A percentile compares a stretch with the other conserved stretches of the same genome.
phyloP scores from a whole-genome alignment of 768 basidiomycete species.

The Mycena latifolia region DNA sequence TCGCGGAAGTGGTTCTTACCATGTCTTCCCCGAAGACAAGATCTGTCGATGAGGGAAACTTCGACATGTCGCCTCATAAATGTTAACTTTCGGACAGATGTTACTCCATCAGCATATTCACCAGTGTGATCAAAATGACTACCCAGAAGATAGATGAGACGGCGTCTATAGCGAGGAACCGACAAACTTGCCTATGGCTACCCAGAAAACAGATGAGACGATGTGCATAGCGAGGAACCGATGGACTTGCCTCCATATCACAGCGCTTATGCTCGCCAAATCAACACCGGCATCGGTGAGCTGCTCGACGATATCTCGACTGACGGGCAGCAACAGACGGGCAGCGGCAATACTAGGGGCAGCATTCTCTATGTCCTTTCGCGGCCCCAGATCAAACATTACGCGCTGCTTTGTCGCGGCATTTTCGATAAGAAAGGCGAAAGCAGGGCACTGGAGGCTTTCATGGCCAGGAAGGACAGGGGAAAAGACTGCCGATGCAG shows the following conservation, averaged over 20 bases:
- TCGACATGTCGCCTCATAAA: constrained; percentile 39
- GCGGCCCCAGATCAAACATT: constrained; percentile 39
- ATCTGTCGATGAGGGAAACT: constrained; percentile 33
- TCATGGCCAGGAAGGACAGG: constrained; percentile 35
- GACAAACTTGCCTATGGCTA: too few species aligned
- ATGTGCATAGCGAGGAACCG: not conserved
- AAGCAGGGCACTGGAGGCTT: constrained; percentile 21
- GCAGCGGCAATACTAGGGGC: not conserved
- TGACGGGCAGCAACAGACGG: constrained; percentile 9
- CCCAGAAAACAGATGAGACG: not conserved
- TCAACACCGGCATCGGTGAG: constrained; percentile 30
- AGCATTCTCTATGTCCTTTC: not conserved
- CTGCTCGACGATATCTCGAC: constrained; percentile 31
- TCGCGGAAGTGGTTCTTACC: constrained; percentile 7
- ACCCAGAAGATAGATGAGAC: not conserved
- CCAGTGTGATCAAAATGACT: constrained; percentile 41
- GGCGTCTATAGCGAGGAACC: not conserved
- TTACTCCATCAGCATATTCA: constrained; percentile 3
- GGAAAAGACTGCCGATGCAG: constrained; percentile 24
- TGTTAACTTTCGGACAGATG: too few species aligned
- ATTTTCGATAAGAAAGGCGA: constrained; percentile 39
- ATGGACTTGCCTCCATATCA: constrained; percentile 40
- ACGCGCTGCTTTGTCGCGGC: constrained; percentile 22
- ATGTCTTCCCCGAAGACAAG: constrained; percentile 35
- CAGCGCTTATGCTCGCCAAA: constrained; percentile 31